These are phyloP conservation scores for Salix brachista DNA, from an alignment of 345 rosid genomes.

Conservation along the genomic window DNA sequence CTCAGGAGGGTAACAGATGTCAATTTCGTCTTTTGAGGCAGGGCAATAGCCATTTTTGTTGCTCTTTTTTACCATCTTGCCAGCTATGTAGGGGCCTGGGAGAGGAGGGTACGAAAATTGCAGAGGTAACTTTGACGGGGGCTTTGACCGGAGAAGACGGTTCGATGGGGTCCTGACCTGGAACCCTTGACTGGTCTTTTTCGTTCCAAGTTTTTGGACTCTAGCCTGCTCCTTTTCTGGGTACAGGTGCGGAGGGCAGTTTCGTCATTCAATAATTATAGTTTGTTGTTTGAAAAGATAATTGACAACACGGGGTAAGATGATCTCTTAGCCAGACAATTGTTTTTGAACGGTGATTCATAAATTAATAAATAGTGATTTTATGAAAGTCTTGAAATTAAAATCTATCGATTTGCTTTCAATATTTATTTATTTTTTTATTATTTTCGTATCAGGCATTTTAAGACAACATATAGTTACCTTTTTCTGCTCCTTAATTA, in stretches of 20 bases:
- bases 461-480: too few species aligned
- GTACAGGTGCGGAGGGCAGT: too few species aligned
- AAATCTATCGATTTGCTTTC: too few species aligned
- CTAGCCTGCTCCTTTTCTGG: conserved; percentile 23
- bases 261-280: not conserved
- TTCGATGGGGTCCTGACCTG: conserved; percentile 12
- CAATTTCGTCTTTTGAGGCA: conserved; percentile 24
- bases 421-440: too few species aligned
- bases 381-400: too few species aligned
- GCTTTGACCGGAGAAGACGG: conserved; percentile 29
- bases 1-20: not conserved
- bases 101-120: conserved; percentile 1
- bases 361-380: too few species aligned
- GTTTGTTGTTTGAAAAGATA: too few species aligned
- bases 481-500: too few species aligned
- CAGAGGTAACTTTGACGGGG: conserved; percentile 26
- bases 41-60: not conserved
- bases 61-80: conserved; percentile 4
- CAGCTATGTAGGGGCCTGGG: conserved; percentile 26
- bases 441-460: too few species aligned
- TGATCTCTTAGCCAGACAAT: too few species aligned
- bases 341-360: too few species aligned
- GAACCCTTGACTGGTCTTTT: conserved; percentile 26
- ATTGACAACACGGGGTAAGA: too few species aligned
- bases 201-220: conserved; percentile 32